Percentiles rank a stretch among this genome's conserved stretches.
Conservation (phyloP, 1,284 basidiomycete genomes). For the Naganishia sp. region DNA sequence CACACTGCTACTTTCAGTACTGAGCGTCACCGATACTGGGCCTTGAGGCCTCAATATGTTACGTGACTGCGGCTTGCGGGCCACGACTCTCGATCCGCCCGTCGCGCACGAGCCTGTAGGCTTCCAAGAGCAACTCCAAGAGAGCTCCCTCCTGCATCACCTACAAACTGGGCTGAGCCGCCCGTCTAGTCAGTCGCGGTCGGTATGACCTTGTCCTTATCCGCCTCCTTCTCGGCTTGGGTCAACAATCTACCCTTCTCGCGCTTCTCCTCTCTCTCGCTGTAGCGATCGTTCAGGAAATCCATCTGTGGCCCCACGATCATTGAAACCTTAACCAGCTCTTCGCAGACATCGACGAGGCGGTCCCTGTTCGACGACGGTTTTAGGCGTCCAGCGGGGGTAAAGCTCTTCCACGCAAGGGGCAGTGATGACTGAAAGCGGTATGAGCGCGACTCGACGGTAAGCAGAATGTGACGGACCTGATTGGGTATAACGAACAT, state of each 20-base stretch:
- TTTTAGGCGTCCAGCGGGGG: constrained; percentile 43
- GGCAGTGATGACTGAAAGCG: constrained; percentile 48
- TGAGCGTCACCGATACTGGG: too few relatives aligned
- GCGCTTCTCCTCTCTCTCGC: constrained; percentile 48
- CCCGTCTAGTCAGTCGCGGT: constrained; percentile 10
- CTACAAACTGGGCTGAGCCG: neutral
- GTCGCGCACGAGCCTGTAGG: too few relatives aligned
- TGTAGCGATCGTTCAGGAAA: constrained; percentile 47
- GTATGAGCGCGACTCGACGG: neutral
- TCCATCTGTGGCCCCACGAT: constrained; percentile 43
- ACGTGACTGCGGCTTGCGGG: too few relatives aligned
- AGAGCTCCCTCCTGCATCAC: neutral
- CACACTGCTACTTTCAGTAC: too few relatives aligned
- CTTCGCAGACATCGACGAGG: constrained; percentile 54
- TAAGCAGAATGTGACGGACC: constrained; percentile 11
- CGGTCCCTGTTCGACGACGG: constrained; percentile 52
- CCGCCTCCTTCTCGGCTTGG: constrained; percentile 48
- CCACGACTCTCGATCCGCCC: too few relatives aligned
- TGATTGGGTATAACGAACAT: constrained; percentile 43
- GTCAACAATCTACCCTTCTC: constrained; percentile 47
- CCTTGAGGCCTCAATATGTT: too few relatives aligned
- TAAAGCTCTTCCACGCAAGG: constrained; percentile 51
- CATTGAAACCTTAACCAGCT: constrained; percentile 44
- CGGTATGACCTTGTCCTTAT: constrained; percentile 34
- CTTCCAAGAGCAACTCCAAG: neutral